Conservation (phyloP, 2,329 filamentous ascomycete genomes). For the Scytalidium sp. region DNA sequence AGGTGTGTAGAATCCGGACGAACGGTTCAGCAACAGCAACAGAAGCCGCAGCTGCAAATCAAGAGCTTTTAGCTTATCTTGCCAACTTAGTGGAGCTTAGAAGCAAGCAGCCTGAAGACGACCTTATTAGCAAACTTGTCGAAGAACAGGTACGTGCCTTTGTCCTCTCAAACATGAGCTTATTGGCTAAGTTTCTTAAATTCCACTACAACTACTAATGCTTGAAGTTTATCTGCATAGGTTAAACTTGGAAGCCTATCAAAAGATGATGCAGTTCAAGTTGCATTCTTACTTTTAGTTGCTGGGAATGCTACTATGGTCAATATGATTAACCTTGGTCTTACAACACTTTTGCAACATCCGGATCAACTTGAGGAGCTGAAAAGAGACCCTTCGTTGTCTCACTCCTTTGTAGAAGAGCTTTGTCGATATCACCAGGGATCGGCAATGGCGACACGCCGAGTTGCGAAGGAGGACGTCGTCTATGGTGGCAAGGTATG, state of each 20-base stretch:
- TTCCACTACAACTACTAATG: neutral
- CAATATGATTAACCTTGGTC: constrained; percentile 46
- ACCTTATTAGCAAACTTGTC: constrained; percentile 41
- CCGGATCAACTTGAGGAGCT: constrained; percentile 39
- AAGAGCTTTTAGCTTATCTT: constrained; percentile 45
- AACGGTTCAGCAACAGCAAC: constrained; percentile 45
- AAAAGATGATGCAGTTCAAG: constrained; percentile 33
- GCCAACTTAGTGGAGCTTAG: constrained; percentile 38
- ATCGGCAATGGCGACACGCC: constrained; percentile 43
- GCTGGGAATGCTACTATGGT: constrained; percentile 52
- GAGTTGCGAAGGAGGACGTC: constrained; percentile 45
- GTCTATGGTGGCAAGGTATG: constrained; percentile 37
- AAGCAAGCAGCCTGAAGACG: constrained; percentile 35
- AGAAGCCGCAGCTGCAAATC: constrained; percentile 42
- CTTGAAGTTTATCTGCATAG: constrained; percentile 21
- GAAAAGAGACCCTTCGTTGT: constrained; percentile 35
- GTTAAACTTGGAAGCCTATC: constrained; percentile 28
- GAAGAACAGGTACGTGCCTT: constrained; percentile 11
- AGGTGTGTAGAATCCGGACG: constrained; percentile 31
- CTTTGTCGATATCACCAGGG: constrained; percentile 46
- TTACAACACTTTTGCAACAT: constrained; percentile 41
- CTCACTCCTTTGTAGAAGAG: constrained; percentile 42
- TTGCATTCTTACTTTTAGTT: constrained; percentile 47
- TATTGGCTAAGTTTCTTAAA: neutral
- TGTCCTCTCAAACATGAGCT: neutral